Conservation (phyloP, 1,139 yeast species). For the Blastobotrys indianensis region DNA sequence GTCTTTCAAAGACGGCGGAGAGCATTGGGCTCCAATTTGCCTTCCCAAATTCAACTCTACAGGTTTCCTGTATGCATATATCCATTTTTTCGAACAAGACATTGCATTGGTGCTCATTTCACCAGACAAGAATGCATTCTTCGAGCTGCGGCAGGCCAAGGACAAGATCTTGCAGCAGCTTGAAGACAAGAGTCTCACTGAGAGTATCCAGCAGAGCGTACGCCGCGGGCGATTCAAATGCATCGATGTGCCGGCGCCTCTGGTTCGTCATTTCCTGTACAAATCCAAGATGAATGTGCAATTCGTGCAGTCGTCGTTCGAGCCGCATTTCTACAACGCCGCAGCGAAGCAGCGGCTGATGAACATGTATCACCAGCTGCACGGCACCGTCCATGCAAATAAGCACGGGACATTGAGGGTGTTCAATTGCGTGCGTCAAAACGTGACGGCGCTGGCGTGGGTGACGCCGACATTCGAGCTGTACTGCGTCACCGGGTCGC, state of each 20-base stretch:
- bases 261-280: slow-evolving; percentile 73
- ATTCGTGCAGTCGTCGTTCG: slow-evolving; percentile 43
- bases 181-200: slow-evolving; percentile 32
- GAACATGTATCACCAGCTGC: slow-evolving; percentile 41
- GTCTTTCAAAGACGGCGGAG: slow-evolving; percentile 52
- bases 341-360: slow-evolving; percentile 34
- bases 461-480: slow-evolving; percentile 52
- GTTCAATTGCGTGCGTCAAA: slow-evolving; percentile 31
- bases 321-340: slow-evolving; percentile 30
- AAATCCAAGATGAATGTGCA: slow-evolving; percentile 62
- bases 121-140: slow-evolving; percentile 79
- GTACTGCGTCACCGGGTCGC: slow-evolving; percentile 48
- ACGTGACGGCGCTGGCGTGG: slow-evolving; percentile 49
- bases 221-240: slow-evolving; percentile 40
- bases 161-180: slow-evolving; percentile 46
- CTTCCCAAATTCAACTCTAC: slow-evolving; percentile 82
- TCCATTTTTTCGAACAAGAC: slow-evolving; percentile 48
- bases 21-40: slow-evolving; percentile 91
- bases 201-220: slow-evolving; percentile 37
- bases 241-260: slow-evolving; percentile 53
- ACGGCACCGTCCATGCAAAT: slow-evolving; percentile 32
- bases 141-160: slow-evolving; percentile 60
- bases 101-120: slow-evolving; percentile 67
- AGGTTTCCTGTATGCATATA: slow-evolving; percentile 81
- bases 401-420: slow-evolving; percentile 25